Percentiles rank a stretch among this genome's conserved stretches.
These are phyloP conservation scores for Parathielavia appendiculata DNA, from an alignment of 495 filamentous ascomycete genomes.

Conservation along the genomic window DNA sequence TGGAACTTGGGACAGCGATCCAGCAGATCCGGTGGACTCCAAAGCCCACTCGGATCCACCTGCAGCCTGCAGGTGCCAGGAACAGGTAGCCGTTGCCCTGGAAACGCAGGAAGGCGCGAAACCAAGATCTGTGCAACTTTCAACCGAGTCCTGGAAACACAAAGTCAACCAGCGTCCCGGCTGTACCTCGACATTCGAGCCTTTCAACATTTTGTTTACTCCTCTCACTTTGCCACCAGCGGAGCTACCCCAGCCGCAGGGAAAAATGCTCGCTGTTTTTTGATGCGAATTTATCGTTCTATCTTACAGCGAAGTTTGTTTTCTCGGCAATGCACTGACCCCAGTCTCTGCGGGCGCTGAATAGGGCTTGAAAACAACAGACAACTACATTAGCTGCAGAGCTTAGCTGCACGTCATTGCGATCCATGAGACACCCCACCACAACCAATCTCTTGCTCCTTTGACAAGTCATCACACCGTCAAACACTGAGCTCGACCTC, in stretches of 20 bases:
- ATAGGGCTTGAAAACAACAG: conserved; percentile 18
- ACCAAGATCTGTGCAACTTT: conserved; percentile 15
- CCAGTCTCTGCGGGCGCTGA: neutral
- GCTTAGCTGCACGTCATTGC: conserved; percentile 32
- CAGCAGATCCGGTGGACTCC: conserved; percentile 10
- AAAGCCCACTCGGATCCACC: neutral
- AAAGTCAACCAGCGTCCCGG: conserved; percentile 10
- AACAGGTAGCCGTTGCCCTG: conserved; percentile 18
- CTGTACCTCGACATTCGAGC: neutral
- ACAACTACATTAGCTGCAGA: conserved; percentile 24
- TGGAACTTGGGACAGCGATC: neutral
- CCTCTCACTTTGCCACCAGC: neutral
- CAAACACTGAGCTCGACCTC: neutral
- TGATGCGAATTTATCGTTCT: neutral
- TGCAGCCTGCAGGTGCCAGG: conserved; percentile 5
- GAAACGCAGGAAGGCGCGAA: conserved; percentile 6
- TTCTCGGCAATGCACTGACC: conserved; percentile 17
- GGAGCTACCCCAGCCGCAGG: neutral
- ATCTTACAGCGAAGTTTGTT: neutral
- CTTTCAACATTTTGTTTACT: neutral
- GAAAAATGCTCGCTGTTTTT: neutral
- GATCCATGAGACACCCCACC: conserved; percentile 30
- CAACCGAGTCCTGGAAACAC: conserved; percentile 17
- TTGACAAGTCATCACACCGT: conserved; percentile 18
- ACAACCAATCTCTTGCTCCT: conserved; percentile 17